Evolutionary conservation across 2,329 filamentous ascomycete species (phyloP).

Genomic region (Ascochyta pisi): DNA sequence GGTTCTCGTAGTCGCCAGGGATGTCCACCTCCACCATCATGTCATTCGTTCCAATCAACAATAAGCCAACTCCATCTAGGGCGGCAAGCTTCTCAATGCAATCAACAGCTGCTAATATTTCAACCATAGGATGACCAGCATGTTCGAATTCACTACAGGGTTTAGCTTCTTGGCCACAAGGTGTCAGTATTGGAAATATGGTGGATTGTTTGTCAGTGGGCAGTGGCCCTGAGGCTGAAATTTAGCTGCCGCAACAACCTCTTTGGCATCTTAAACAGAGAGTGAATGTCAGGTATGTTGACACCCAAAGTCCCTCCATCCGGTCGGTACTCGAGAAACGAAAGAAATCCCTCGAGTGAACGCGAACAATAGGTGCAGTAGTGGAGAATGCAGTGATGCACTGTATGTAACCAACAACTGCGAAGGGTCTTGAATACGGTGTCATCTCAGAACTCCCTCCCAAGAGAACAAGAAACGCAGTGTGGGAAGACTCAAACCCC

Average conservation of each 20-base stretch:
- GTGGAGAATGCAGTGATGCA: too few relatives aligned
- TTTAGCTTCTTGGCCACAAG: conserved; percentile 41
- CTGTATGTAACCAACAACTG: too few relatives aligned
- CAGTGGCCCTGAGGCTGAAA: conserved; percentile 50
- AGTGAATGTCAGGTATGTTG: conserved; percentile 52
- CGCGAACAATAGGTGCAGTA: conserved; percentile 53
- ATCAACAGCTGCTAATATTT: conserved; percentile 50
- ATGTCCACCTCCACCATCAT: conserved; percentile 54
- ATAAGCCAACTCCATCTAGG: conserved; percentile 52
- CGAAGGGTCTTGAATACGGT: too few relatives aligned
- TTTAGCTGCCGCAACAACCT: conserved; percentile 49
- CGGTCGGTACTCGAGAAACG: conserved; percentile 48
- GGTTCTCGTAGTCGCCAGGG: conserved; percentile 51
- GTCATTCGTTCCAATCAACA: conserved; percentile 56
- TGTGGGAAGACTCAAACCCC: too few relatives aligned
- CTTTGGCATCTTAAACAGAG: conserved; percentile 46
- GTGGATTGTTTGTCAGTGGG: conserved; percentile 47
- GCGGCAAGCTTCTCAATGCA: conserved; percentile 52
- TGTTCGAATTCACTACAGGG: too few relatives aligned
- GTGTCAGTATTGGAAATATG: conserved; percentile 46
- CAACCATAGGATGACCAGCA: conserved; percentile 52
- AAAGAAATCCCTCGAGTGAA: conserved; percentile 51
- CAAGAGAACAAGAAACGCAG: too few relatives aligned
- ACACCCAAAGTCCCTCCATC: conserved; percentile 53
- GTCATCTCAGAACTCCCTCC: too few relatives aligned